Base-by-base conservation (phyloP, 1,139 yeast genomes). In the Taiozyma sp. region DNA sequence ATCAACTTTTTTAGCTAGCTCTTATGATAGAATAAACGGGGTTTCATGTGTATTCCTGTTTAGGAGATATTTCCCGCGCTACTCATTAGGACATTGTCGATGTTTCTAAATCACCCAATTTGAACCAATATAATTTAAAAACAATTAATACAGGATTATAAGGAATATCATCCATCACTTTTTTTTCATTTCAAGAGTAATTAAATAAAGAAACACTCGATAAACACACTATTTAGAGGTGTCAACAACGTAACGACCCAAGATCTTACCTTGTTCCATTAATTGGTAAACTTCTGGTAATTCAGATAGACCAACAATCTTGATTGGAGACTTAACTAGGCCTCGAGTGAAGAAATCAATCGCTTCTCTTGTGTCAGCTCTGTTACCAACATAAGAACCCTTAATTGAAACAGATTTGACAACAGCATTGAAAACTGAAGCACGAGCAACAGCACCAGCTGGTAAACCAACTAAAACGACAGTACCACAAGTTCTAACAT, bases 361-460 rank as follows among this genome's bases (percentile, higher is more conserved):
- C 57, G 87, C 87, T 71, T 81, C 86, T 61, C 83, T 78, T 58
- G 85, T 75, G 68, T 82, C 87, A 60, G 86, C 85, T 75, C 87
- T 78, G 80, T 81, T 82, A 69, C 87, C 87, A 57, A 82, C 87
- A 66, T 81, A 82, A 57, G 87, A 82, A 66, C 87, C 87, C 57
- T 68, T 78, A 64, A 82, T 79, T 57, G 71, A 68, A 65, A 79
- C 71, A 53, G 84, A 77, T 67, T 73, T 81, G 56, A 80, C 79
- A 57, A 82, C 87, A 54, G 81, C 72, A 55, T 73, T 70, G 69
- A 82, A 81, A 46, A 82, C 83, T 54, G 78, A 75, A 45, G 84
- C 75, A 52, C 66, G 66, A 56, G 80, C 77, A 63, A 76, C 74
- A 51, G 85, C 84, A 60, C 75, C 76, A 47, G 84, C 84, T 67